Conservation (phyloP, 2,329 filamentous ascomycete species). For the Exophiala sp. region DNA sequence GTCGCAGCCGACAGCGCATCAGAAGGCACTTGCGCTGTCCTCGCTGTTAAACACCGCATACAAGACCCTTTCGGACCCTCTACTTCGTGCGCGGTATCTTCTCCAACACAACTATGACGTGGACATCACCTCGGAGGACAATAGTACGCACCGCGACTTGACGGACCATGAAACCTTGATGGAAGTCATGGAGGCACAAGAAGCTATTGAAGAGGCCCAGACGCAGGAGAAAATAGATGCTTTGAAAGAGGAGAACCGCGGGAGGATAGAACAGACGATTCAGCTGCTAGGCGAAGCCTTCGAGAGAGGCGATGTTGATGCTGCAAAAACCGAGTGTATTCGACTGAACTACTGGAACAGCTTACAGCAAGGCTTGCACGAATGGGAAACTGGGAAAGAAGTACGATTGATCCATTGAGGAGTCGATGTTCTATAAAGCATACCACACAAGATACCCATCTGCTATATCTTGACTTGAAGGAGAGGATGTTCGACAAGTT, state of each 20-base stretch:
- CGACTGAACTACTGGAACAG: slow-evolving; percentile 86
- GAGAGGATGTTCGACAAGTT: too few relatives aligned
- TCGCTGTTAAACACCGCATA: slow-evolving; percentile 88
- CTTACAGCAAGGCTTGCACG: slow-evolving; percentile 72
- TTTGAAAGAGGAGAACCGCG: slow-evolving; percentile 64
- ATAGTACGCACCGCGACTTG: slow-evolving; percentile 58
- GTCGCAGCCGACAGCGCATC: slow-evolving; percentile 43
- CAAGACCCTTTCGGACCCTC: slow-evolving; percentile 73
- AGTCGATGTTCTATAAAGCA: slow-evolving; percentile 1
- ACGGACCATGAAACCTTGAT: slow-evolving; percentile 72
- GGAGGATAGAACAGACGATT: slow-evolving; percentile 63
- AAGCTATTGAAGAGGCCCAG: slow-evolving; percentile 62
- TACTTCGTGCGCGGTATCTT: slow-evolving; percentile 84
- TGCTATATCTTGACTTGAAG: background rate
- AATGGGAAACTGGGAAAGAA: slow-evolving; percentile 77
- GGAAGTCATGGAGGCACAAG: slow-evolving; percentile 78
- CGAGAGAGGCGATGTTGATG: slow-evolving; percentile 59
- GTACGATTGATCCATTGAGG: slow-evolving; percentile 56
- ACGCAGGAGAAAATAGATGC: slow-evolving; percentile 61
- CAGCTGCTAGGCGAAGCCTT: slow-evolving; percentile 63
- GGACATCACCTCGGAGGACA: slow-evolving; percentile 72
- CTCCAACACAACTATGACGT: slow-evolving; percentile 64
- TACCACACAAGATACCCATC: background rate
- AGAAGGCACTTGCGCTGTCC: slow-evolving; percentile 70
- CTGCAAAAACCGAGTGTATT: slow-evolving; percentile 69